Evolutionary conservation across 768 basidiomycete genomes (phyloP).

Genomic region (Pulveroboletus sp.): DNA sequence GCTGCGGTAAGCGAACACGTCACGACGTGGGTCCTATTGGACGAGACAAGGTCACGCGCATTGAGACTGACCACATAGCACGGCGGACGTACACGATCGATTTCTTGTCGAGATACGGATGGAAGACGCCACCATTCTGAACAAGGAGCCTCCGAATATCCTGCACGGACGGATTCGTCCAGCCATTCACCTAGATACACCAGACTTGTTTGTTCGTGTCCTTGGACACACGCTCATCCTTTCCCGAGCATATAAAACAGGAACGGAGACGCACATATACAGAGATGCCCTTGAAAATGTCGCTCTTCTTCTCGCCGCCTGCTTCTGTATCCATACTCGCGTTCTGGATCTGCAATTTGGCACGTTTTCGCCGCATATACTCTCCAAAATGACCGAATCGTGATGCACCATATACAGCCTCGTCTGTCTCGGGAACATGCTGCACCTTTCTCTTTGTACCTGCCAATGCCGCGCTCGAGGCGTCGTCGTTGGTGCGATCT

Average conservation of each 20-base stretch:
- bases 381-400: constrained; percentile 82
- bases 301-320: constrained; percentile 28
- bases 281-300: constrained; percentile 70
- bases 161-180: constrained; percentile 83
- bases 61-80: background rate
- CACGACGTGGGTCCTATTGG: constrained; percentile 79
- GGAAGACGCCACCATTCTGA: constrained; percentile 78
- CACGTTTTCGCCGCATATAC: constrained; percentile 89
- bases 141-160: constrained; percentile 79
- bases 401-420: constrained; percentile 68
- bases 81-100: constrained; percentile 54
- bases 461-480: constrained; percentile 1
- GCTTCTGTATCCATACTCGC: constrained; percentile 31
- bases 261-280: constrained; percentile 68
- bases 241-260: background rate
- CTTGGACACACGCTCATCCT: background rate
- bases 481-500: constrained; percentile 15
- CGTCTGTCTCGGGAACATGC: constrained; percentile 28
- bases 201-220: background rate
- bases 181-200: constrained; percentile 75
- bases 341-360: constrained; percentile 87
- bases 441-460: constrained; percentile 19
- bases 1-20: constrained; percentile 88
- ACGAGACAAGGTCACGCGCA: background rate
- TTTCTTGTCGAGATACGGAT: constrained; percentile 82